phyloP scores from a whole-genome alignment of 2,329 filamentous ascomycete genomes.

The Polytolypa hystricis region DNA sequence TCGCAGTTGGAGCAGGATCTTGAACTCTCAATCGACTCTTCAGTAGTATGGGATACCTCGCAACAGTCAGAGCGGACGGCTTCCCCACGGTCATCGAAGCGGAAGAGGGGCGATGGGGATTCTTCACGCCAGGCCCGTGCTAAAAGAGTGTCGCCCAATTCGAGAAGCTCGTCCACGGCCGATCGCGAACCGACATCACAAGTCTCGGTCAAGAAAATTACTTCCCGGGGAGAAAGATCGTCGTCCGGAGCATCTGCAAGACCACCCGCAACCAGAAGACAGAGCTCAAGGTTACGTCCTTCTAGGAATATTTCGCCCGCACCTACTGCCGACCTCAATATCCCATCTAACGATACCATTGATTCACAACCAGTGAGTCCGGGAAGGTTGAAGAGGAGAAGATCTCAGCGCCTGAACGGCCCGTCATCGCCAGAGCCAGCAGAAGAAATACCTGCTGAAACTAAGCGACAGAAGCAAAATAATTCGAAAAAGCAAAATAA shows the following conservation, averaged over 20 bases:
- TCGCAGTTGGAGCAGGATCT: constrained; percentile 37
- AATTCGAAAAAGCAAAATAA: background rate
- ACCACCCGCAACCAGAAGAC: background rate
- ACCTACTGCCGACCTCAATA: background rate
- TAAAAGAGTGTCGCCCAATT: constrained; percentile 2
- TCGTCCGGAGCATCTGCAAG: too few species aligned
- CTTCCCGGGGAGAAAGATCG: background rate
- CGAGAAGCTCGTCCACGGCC: background rate
- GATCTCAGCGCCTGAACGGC: constrained; percentile 21
- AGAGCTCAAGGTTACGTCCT: background rate
- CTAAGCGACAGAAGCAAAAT: background rate
- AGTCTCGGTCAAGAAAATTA: background rate
- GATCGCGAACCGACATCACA: background rate
- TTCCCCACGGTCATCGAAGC: constrained; percentile 21
- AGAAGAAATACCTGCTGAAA: background rate
- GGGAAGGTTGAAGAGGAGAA: constrained; percentile 19
- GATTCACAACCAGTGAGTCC: constrained; percentile 8
- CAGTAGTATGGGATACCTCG: constrained; percentile 4
- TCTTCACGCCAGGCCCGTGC: background rate
- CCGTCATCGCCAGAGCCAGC: constrained; percentile 9
- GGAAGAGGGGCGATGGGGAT: constrained; percentile 10
- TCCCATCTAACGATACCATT: background rate
- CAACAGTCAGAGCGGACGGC: background rate
- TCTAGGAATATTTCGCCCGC: background rate
- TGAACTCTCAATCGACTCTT: constrained; percentile 26